Base-by-base conservation (phyloP, 2,329 filamentous ascomycete genomes). In the Akanthomyces lecanii region DNA sequence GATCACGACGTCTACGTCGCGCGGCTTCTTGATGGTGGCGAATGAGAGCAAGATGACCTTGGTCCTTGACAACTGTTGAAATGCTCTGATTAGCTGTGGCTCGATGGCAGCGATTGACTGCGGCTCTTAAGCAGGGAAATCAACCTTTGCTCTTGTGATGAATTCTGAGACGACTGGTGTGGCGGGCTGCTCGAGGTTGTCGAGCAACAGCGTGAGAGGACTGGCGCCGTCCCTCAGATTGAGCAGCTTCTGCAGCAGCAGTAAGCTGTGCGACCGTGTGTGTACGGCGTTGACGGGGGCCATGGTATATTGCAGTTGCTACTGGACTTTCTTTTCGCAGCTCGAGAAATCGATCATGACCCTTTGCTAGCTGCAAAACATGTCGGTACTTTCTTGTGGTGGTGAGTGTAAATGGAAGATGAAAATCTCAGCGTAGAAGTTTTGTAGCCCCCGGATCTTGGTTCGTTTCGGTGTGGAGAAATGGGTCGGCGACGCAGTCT, bases 181-280 rank as follows among this genome's bases (percentile, higher is more conserved):
- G 7, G 87, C 90, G 30, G 88, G 86, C 76, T 97, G 92, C 76
- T 96, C 92, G 36, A 97, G 80, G 40, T 83, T 91, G 75, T 98
- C 94, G 63, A 97, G 81, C 3, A 97, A 77, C 30, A 98, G 79
- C 0, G 93, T 97, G 70, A 98, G 86, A 3, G 94, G 94, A 55
- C 92, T 96, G 16, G 89, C 87, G 63, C 86, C 87, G 74, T 95
- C 90, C 66, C 91, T 85, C 62, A 91, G 80, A 71, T 88, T 91
- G 66, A 97, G 81, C 2, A 97, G 80, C 71, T 92, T 93, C 66
- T 92, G 90, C 62, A 97, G 87, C 2, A 96, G 81, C 3, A 96
- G 84, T 25, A 96, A 78, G 73, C 92, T 93, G 75, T 97, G 92
- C 23, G 91, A 93, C 67, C 91, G 85, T 36, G 90, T 83, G 71